Conservation (phyloP, 805 yeast species). For the Teunomyces funiuensis region DNA sequence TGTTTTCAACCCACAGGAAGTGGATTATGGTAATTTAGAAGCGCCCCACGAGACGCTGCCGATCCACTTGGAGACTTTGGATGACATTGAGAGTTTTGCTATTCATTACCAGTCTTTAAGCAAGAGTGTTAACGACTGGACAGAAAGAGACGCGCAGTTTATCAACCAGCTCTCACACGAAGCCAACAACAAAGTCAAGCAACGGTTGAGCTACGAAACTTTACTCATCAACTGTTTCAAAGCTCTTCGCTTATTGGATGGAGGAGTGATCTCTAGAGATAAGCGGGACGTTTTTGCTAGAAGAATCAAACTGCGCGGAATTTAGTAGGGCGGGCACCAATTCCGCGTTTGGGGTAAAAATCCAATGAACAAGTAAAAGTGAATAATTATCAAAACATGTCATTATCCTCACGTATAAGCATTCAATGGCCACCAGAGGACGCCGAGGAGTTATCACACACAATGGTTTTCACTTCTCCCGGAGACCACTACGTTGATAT, state of each 20-base stretch:
- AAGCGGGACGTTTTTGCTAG: constrained; percentile 8
- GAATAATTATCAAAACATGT: constrained; percentile 13
- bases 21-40: constrained; percentile 19
- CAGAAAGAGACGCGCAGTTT: constrained; percentile 34
- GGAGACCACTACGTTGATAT: constrained; percentile 48
- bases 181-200: constrained; percentile 19
- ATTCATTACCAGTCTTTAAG: constrained; percentile 45
- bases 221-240: constrained; percentile 34
- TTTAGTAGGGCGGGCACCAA: background rate
- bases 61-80: constrained; percentile 45
- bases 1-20: constrained; percentile 49
- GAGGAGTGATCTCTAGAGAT: constrained; percentile 22
- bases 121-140: constrained; percentile 41
- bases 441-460: constrained; percentile 45
- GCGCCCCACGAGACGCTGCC: constrained; percentile 25
- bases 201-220: constrained; percentile 34
- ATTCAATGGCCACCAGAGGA: constrained; percentile 51
- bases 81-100: constrained; percentile 53
- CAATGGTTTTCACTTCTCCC: constrained; percentile 49
- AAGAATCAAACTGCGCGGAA: constrained; percentile 1
- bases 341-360: background rate
- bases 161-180: constrained; percentile 21
- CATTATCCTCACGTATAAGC: constrained; percentile 48
- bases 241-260: constrained; percentile 37
- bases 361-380: background rate